Percentiles rank a stretch among this genome's conserved stretches.
Evolutionary conservation across 352 stramenopile species (phyloP).

Genomic region (Globisporangium emineosum): DNA sequence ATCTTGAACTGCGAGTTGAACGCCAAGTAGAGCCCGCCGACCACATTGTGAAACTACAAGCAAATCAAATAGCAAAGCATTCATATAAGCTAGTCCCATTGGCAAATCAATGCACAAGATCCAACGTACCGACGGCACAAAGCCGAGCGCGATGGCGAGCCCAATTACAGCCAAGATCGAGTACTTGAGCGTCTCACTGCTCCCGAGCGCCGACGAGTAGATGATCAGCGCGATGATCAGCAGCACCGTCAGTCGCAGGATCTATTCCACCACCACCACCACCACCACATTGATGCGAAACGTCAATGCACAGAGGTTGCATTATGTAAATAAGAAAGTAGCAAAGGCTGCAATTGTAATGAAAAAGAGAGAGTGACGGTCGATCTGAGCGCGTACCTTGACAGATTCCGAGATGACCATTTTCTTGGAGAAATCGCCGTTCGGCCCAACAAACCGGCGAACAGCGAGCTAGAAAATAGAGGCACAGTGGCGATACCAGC

Average conservation of each 20-base stretch:
- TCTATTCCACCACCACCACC: constrained; percentile 24
- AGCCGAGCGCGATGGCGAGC: constrained; percentile 78
- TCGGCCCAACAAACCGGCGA: constrained; percentile 71
- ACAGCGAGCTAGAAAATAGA: constrained; percentile 54
- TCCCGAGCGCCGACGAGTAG: constrained; percentile 73
- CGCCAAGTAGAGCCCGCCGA: constrained; percentile 82
- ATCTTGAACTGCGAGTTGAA: constrained; percentile 90
- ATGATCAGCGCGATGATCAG: constrained; percentile 84
- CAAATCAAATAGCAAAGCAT: neutral
- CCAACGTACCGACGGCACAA: constrained; percentile 62
- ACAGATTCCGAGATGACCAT: constrained; percentile 89
- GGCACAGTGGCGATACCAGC: constrained; percentile 1
- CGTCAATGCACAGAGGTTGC: too few relatives aligned
- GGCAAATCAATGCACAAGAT: neutral
- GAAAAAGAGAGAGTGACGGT: neutral
- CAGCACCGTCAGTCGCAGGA: constrained; percentile 71
- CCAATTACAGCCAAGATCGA: constrained; percentile 83
- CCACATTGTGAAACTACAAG: constrained; percentile 74
- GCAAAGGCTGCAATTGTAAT: too few relatives aligned
- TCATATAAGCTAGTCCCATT: neutral
- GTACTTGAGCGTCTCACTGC: constrained; percentile 76
- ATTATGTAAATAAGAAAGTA: too few relatives aligned
- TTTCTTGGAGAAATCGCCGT: constrained; percentile 83
- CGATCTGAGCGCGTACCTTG: constrained; percentile 45
- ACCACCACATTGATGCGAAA: too few relatives aligned